Evolutionary conservation across 2,329 filamentous ascomycete genomes (phyloP).

Genomic region (Xylaria sp.): DNA sequence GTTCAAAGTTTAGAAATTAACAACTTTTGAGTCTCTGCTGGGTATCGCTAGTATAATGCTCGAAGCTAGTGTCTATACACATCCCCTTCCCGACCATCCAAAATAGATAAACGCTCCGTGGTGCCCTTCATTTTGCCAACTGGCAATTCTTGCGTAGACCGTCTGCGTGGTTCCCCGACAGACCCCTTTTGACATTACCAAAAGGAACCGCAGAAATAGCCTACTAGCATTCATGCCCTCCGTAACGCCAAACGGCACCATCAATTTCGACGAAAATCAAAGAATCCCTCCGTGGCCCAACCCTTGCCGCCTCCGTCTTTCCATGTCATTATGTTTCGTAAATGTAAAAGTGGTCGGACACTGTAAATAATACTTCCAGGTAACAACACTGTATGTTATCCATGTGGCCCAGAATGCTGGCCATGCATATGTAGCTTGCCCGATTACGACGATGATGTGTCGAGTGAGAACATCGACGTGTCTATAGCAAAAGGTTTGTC

Average conservation of each 20-base stretch:
- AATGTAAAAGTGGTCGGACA: slow-evolving; percentile 8
- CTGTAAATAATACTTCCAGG: slow-evolving; percentile 1
- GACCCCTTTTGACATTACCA: slow-evolving; percentile 11
- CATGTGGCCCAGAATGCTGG: neutral
- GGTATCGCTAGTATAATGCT: slow-evolving; percentile 37
- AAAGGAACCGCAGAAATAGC: slow-evolving; percentile 1
- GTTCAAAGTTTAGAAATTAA: slow-evolving; percentile 2
- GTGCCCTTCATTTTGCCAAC: slow-evolving; percentile 11
- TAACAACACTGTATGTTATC: neutral
- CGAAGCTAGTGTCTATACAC: slow-evolving; percentile 34
- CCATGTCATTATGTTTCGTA: slow-evolving; percentile 24
- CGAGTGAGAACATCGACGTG: slow-evolving; percentile 56
- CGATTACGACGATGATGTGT: slow-evolving; percentile 45
- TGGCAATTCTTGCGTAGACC: neutral
- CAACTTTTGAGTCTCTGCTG: slow-evolving; percentile 30
- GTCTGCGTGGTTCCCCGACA: neutral
- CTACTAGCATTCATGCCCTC: slow-evolving; percentile 11
- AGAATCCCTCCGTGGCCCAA: neutral
- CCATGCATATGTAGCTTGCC: neutral
- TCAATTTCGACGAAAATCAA: slow-evolving; percentile 21
- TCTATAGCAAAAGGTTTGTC: slow-evolving; percentile 66
- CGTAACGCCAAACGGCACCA: slow-evolving; percentile 26
- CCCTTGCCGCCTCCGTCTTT: slow-evolving; percentile 2
- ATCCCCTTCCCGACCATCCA: slow-evolving; percentile 31
- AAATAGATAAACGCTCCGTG: slow-evolving; percentile 23